Percentiles rank a stretch among this genome's conserved stretches.
Conservation (phyloP, 495 filamentous ascomycete species). For the Aspergillus olivimuriae region DNA sequence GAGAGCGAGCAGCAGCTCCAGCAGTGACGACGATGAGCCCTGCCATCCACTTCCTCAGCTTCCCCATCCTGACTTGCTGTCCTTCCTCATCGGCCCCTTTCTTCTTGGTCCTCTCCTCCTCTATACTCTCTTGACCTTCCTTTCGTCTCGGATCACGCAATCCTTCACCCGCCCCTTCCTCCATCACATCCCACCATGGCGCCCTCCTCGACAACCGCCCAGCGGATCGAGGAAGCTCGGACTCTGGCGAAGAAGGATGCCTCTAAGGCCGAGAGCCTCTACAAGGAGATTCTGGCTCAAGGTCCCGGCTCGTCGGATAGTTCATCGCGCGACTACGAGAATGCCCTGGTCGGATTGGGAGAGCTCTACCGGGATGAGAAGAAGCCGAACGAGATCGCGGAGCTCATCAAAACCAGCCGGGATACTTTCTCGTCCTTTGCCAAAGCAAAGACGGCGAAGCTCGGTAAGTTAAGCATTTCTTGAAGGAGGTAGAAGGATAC, state of each 20-base stretch:
- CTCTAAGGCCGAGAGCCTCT: slow-evolving; percentile 71
- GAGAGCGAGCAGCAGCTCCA: neutral
- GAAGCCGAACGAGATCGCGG: slow-evolving; percentile 80
- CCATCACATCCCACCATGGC: slow-evolving; percentile 37
- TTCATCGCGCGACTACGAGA: slow-evolving; percentile 82
- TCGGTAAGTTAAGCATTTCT: slow-evolving; percentile 58
- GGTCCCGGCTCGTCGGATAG: slow-evolving; percentile 77
- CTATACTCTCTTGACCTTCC: neutral
- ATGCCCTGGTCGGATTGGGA: slow-evolving; percentile 64
- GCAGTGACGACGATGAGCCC: slow-evolving; percentile 13
- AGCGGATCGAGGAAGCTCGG: slow-evolving; percentile 77
- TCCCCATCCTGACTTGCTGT: slow-evolving; percentile 8
- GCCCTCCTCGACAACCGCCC: slow-evolving; percentile 41
- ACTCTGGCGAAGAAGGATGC: slow-evolving; percentile 72
- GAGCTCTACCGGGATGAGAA: slow-evolving; percentile 89
- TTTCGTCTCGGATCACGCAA: neutral
- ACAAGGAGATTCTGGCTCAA: slow-evolving; percentile 81
- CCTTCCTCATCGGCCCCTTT: neutral
- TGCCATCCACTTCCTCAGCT: slow-evolving; percentile 8
- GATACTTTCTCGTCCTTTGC: slow-evolving; percentile 90
- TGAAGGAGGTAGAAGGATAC: neutral
- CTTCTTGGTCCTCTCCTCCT: neutral
- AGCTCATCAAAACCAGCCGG: slow-evolving; percentile 83
- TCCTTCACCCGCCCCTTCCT: neutral
- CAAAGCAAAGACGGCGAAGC: slow-evolving; percentile 97